Base-by-base conservation (phyloP, 202 grass and related monocot genomes). In the Dendrocalamus latiflorus region DNA sequence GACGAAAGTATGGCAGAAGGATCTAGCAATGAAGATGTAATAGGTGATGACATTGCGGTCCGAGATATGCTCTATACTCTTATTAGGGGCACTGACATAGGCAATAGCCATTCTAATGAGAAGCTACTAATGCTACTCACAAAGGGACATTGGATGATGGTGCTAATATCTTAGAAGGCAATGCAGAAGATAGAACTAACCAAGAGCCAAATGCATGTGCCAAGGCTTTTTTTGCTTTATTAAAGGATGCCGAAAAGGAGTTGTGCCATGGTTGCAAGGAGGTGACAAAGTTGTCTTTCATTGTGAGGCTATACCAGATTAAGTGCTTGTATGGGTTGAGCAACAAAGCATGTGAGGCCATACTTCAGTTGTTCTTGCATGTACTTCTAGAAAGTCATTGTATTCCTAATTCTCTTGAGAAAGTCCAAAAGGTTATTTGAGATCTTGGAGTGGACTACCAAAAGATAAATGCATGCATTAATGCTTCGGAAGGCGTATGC, bases 401-500 rank as follows among this genome's bases (percentile, higher is more conserved):
- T 16, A 58, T 81, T n/a, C 78, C 51, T 0, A 30, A 59, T 34
- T 45, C 22, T 20, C 1, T 70, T 12, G 22, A 81, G 1, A 70
- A 81, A 45, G 37, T 81, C 33, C 22, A n/a, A 8, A 76, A 67
- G 47, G 45, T 79, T 4, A 10, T 79, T 66, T 12, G 6, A 22
- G 76, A 79, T 25, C 28, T 79, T 67, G 47, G 76, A 2, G 1
- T 79, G 3, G 76, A 79, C 61, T 79, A 67, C 6, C 9, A 67
- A 6, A 79, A 79, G 30, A 67, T 67, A 54, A 20, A 79, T 3
- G 76, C 61, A 24, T 79, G 61, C 21, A 15, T 39, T 16, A 26
- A 79, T 67, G 61, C 41, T 67, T 3, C 20, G 1, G 26, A 26
- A 65, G 1, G 43, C 9, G 2, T 51, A 16, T 51, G 20, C 18